Conservation (phyloP, 2,329 filamentous ascomycete species). For the Aspergillus tanneri region DNA sequence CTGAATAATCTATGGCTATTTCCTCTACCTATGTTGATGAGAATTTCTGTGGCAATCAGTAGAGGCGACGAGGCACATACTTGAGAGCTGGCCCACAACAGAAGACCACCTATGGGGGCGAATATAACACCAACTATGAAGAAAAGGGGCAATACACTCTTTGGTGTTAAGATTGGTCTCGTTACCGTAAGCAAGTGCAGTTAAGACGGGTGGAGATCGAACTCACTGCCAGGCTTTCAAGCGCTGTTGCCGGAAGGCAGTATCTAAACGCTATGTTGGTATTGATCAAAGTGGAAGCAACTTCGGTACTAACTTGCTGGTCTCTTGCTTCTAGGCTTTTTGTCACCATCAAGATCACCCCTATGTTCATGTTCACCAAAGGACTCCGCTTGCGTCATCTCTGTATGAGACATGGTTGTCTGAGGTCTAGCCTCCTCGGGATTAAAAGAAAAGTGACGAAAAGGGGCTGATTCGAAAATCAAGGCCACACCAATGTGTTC, state of each 20-base stretch:
- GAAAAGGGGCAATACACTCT: constrained; percentile 88
- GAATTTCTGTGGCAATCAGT: constrained; percentile 12
- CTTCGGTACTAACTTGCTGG: constrained; percentile 80
- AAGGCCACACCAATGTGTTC: no score
- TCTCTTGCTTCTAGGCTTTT: constrained; percentile 86
- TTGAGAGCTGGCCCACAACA: constrained; percentile 80
- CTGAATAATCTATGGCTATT: constrained; percentile 84
- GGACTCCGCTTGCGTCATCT: constrained; percentile 42
- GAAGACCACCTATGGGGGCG: constrained; percentile 82
- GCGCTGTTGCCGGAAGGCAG: constrained; percentile 93
- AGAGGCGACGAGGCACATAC: constrained; percentile 48
- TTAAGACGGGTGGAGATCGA: constrained; percentile 8
- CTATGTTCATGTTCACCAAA: constrained; percentile 46
- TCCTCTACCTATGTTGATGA: constrained; percentile 70
- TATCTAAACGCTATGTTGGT: constrained; percentile 59
- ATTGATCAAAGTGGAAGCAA: constrained; percentile 14
- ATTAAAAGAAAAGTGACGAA: background rate
- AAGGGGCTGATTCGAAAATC: background rate
- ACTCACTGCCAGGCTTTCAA: constrained; percentile 98
- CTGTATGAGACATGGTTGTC: constrained; percentile 45
- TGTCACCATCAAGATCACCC: constrained; percentile 50
- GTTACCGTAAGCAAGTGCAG: constrained; percentile 15
- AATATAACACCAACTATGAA: constrained; percentile 89
- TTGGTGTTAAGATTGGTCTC: constrained; percentile 91
- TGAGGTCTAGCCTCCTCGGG: constrained; percentile 1